Evolutionary conservation across 2,329 filamentous ascomycete species (phyloP), one percentile per base, ranked within the genome.

Genomic region (Epichloe uncinata): DNA sequence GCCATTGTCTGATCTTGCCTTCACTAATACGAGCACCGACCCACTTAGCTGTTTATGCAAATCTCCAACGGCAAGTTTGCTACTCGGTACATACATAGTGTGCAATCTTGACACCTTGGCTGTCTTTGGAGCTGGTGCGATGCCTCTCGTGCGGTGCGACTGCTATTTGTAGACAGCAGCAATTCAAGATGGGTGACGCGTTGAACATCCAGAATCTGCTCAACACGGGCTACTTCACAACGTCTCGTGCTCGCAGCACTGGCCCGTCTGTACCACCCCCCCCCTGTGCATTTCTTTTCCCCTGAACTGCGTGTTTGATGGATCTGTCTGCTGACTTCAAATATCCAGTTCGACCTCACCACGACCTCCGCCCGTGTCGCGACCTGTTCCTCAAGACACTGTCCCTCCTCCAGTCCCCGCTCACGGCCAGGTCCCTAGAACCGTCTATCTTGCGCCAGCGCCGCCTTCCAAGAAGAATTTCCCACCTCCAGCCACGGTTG

Each of bases 401-500:
- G 37, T 48, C 13, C 48, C 54, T n/a, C 47, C 53, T 20, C 48
- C 52, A 30, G 52, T 52, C 15, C 47, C 53, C 7, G 44, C 52
- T 3, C 51, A 53, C 36, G 42, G 51, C n/a, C 48, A 46, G 4
- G 26, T 53, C 6, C 51, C 51, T 7, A 48, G 51, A 50, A 53
- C 51, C 5, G 48, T 53, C 33, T 42, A 53, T 18, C 42, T 53
- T 9, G 51, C 45, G 15, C 51, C 51, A 13, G 51, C 51, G 48
- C 48, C 51, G 35, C 20, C 49, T 3, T 16, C 38, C 15, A 50
- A 45, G 60, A 64, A 54, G 49, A 58, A 63, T 53, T 73, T 70
- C 60, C 81, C 83, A 5, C 84, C 83, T 1, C 71, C 72, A 16
- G 82, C 84, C 4, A 80, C 66, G 36, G 82, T 84, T 45, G 85